Base-by-base conservation (phyloP, 208 protist species). In the Jaenimonas drosophilae region DNA sequence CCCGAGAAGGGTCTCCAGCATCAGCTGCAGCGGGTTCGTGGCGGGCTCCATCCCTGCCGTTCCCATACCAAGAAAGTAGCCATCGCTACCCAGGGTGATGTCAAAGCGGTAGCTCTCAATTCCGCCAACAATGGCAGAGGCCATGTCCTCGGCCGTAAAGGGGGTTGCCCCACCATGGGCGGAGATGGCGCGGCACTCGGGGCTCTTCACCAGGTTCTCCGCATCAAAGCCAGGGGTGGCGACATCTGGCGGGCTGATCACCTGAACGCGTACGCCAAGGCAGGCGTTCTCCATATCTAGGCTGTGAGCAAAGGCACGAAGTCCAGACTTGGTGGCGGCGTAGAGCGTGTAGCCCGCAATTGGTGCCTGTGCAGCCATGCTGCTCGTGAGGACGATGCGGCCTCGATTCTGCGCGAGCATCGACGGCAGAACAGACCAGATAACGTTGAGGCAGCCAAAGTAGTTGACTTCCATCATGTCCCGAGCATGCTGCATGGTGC, bases 391-490 rank as follows among this genome's bases (percentile, higher is more conserved):
- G 38, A 94, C 72, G 37, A 96, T 64, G n/a, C 84, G 78, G 2
- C 81, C 81, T 2, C 49, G 24, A 26, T 53, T 52, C 21, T 42
- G 46, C 26, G 19, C 24, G 1, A 95, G 37, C 87, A 95, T 95
- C 11, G 29, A 17, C 20, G 84, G 84, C 60, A 94, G 58, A 29
- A 91, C 54, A 30, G 52, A 76, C 55, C 77, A 76, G 34, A 75
- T 43, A 33, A 90, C 37, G 34, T 70, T 43, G 20, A 96, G 56
- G 42, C 51, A 82, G 29, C 87, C 84, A 47, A 94, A 91, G 66
- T 91, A 93, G 67, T 96, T 95, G 12, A 86, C 56, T 32, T 94
- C 56, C 82, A 96, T 88, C 71, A 88, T 83, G 26, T 54, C 29
- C 42, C 66, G 43, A 1, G 67, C 80, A 29, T 90, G 65, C 24